Base-by-base conservation (phyloP, 805 yeast genomes). In the Naumovozyma castellii region DNA sequence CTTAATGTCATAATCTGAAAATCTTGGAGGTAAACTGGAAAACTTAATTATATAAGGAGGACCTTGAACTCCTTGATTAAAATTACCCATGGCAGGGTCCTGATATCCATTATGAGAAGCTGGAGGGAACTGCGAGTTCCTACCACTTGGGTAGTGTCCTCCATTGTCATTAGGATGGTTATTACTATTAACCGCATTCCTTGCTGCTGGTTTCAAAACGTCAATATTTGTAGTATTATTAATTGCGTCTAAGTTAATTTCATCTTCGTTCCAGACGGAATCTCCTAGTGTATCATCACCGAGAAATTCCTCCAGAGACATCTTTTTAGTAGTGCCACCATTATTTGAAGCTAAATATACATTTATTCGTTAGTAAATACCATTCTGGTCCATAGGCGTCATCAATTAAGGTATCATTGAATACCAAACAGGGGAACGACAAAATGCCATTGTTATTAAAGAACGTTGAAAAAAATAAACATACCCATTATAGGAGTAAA, bases 21-120 rank as follows among this genome's bases (percentile, higher is more conserved):
- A 69, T 17, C 68, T 68, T 2, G 73, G 64, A 0, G 87, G 84
- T 29, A 83, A 57, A 44, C 78, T 76, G 5, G 73, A 57, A 39
- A 83, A 66, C 53, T 80, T 81, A 34, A 75, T 74, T 41, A 80
- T 80, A 54, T 68, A 80, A 2, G 88, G 88, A 1, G 84, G 82
- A 0, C 58, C 56, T 16, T 46, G 45, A 12, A 42, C 43, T n/a
- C 15, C 15, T 18, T 32, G 36, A 16, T 39, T 25, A 6, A n/a
- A 12, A 13, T 25, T 37, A 37, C 16, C 34, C 9, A 32, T 13
- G 17, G 17, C 25, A 12, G 17, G 33, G 34, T 18, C 43, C 5
- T 15, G 17, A 14, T 19, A 18, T 14, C 39, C 29, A 18, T 4
- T 13, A 31, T 31, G 35, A 15, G 10, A 31, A 32, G 9, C 8